phyloP scores from a whole-genome alignment of 176 grass and related monocot genomes.

The Areca catechu region DNA sequence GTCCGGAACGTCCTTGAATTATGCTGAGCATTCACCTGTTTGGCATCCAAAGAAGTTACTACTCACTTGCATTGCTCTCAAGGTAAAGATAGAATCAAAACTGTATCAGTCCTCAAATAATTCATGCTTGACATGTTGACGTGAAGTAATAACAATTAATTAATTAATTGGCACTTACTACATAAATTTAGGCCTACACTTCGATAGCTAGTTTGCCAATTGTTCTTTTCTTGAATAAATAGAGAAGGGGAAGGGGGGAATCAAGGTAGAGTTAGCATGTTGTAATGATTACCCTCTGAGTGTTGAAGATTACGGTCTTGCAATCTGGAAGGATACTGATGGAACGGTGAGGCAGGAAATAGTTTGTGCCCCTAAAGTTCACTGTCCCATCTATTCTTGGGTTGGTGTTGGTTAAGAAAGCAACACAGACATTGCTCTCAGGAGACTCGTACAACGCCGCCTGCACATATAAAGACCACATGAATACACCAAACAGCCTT shows the following conservation, averaged over 20 bases:
- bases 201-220: too few relatives aligned
- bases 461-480: constrained; percentile 37
- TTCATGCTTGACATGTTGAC: too few relatives aligned
- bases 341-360: constrained; percentile 57
- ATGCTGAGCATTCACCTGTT: constrained; percentile 84
- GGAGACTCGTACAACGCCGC: constrained; percentile 40
- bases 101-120: too few relatives aligned
- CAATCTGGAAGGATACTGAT: constrained; percentile 86
- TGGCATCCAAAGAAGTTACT: neutral
- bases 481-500: neutral
- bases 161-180: too few relatives aligned
- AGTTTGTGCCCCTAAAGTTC: constrained; percentile 46
- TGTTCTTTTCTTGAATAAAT: too few relatives aligned
- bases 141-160: too few relatives aligned
- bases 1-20: constrained; percentile 71
- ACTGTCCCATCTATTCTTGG: constrained; percentile 52
- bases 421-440: constrained; percentile 54
- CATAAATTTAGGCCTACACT: too few relatives aligned
- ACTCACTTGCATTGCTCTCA: too few relatives aligned
- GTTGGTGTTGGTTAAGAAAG: constrained; percentile 78
- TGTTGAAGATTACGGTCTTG: constrained; percentile 75
- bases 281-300: constrained; percentile 51
- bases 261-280: neutral
- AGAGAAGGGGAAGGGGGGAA: too few relatives aligned
- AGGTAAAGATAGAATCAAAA: too few relatives aligned